Evolutionary conservation across 1,284 basidiomycete species (phyloP), one percentile per base, ranked within the genome.

Genomic region (Trametes sp.): DNA sequence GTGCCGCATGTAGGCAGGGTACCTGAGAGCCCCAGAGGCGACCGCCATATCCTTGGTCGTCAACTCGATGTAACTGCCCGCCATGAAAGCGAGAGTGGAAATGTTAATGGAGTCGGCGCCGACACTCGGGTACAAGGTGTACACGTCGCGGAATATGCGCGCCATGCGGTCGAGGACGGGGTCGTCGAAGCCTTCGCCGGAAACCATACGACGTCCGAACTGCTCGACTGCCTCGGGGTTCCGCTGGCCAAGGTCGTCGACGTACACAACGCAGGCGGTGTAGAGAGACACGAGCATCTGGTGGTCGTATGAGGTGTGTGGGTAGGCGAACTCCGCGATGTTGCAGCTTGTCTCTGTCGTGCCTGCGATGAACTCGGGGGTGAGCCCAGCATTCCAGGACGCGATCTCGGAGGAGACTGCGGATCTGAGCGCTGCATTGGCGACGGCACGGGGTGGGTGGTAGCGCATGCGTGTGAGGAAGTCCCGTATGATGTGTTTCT

Each of bases 91-190:
- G 24, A 62, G 50, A 21, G 56, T 58, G n/a, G 49, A 26, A 19
- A 31, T 29, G 56, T 41, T 58, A 31, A 62, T 54, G 11, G 36
- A 35, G 52, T 57, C 52, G 4, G 51, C 55, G 31, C 51, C 38
- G 16, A 50, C 21, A 2, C 8, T 36, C 7, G 61, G 55, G 23
- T 45, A 58, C 16, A 29, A 44, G 1, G 38, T 51, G 35, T 66
- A 48, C 54, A 55, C 10, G 8, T 52, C 54, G n/a, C 49, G 33
- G 11, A 63, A 42, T 0, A 54, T 52, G 35, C 21, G 35, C 8
- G 44, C 35, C 21, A 66, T 19, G 29, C 61, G 48, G 14, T 66
- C 61, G 7, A 66, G 35, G 16, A 46, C 61, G 6, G 51, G 41
- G 19, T 59, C 31, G 2, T 45, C 55, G n/a, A 57, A 52, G 4